Evolutionary conservation across 805 yeast genomes (phyloP), one percentile per base, ranked within the genome.

Genomic region (Millerozyma miso): DNA sequence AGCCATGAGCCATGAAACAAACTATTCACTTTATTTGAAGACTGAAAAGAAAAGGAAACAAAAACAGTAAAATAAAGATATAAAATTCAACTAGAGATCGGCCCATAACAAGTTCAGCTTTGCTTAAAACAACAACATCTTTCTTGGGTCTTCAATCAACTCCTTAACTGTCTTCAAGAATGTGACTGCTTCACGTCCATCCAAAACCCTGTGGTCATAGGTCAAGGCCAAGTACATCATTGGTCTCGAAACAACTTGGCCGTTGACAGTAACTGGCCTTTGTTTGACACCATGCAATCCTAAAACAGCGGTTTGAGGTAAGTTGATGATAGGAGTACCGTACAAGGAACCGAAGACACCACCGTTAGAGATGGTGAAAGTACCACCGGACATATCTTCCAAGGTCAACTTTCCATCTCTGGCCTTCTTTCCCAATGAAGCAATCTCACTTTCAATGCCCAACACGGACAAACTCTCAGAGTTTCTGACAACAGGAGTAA

Each of bases 211-310:
- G 76, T 93, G 99, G 66, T 93, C 99, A 69, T 93, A 93, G 45
- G 99, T 91, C 68, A 93, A 83, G 42, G 99, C 99, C 60, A 93
- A 73, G 80, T 93, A 93, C 99, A 93, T 93, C 98, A 93, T 91
- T 66, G 99, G 99, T 77, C 98, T 86, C 36, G 91, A 79, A 54
- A 87, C 99, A 56, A 93, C 79, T 77, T 91, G 90, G 43, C 99
- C 99, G 56, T 93, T 84, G 46, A 93, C 89, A 46, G 91, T 91
- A 47, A 93, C 96, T 36, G 98, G 93, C 77, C 98, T 89, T 69
- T 93, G 91, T 76, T 93, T 93, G 56, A 88, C 85, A 69, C 97
- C 98, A 60, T 93, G 99, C 63, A 93, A 80, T 56, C 99, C 99
- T 56, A 93, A 79, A 18, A 93, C 99, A 36, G 98, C 97, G 46